Evolutionary conservation across 306 rosid genomes (phyloP), one percentile per base, ranked within the genome.

Genomic region (Cyclanthera cordifolia): DNA sequence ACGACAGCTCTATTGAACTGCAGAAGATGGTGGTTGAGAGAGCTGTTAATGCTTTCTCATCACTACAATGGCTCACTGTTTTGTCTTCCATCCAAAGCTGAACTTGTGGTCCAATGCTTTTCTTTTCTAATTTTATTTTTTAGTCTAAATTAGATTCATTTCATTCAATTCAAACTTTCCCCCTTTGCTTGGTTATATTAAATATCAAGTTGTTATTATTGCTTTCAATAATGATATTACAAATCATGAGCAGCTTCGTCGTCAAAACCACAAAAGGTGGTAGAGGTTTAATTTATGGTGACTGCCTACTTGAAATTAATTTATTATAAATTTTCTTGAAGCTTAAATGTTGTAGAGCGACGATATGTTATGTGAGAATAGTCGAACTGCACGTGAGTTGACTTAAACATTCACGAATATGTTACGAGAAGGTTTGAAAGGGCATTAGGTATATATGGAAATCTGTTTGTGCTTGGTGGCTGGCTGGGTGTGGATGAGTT

Each of bases 81-180:
- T 39, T 39, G 68, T 48, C 50, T 61, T 19, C 68, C 68, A 34
- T 34, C 69, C 49, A 61, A n/a, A 8, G 50, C 28, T 61, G 69
- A 21, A 39, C 19, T 12, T 61, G 51, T 61, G 69, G 51, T 61
- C 69, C 69, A 39, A 5, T 61, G 4, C 19, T 7, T 12, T 17
- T 61, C 11, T 34, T 61, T 0, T n/a, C n/a, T n/a, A n/a, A n/a
- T n/a, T n/a, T n/a, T 37, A 1, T 0, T 0, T 59, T 8, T 32
- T 50, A 17, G 5, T 54, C 12, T 23, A 23, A 4, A 54, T 5
- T 20, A 30, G 47, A 30, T 60, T 6, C 47, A 2, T 58, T 32
- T 58, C 45, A 30, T 30, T 57, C 41, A 4, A 15, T 4, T 57
- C 63, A 56, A 14, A 4, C 41, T 2, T 2, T 24, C n/a, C 20